Evolutionary conservation across 768 basidiomycete species (phyloP).

Genomic region (Galerina sulciceps): DNA sequence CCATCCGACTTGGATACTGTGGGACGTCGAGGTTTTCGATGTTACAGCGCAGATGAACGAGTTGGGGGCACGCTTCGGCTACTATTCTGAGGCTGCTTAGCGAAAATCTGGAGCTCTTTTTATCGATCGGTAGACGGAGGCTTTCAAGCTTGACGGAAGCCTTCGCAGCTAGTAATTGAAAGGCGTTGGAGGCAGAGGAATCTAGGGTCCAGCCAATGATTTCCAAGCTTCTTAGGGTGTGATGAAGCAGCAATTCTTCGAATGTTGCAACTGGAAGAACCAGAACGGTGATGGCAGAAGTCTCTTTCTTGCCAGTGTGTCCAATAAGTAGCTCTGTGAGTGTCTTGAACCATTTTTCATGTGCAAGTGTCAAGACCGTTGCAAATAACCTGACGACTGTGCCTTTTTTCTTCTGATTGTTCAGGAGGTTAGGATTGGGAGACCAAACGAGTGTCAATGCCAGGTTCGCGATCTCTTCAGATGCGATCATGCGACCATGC

Average conservation of each 20-base stretch:
- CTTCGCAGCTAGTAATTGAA: not conserved
- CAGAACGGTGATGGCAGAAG: no score
- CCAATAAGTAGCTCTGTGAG: no score
- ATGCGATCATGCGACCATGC: not conserved
- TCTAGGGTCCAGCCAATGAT: slow-evolving; percentile 1
- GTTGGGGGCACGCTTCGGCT: not conserved
- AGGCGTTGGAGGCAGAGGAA: not conserved
- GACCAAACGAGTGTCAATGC: not conserved
- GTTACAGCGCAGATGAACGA: not conserved
- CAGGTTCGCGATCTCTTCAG: not conserved
- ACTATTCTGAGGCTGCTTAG: not conserved
- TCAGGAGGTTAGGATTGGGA: not conserved
- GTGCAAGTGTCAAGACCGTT: no score
- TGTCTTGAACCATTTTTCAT: no score
- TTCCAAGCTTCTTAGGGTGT: not conserved
- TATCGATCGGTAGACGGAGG: not conserved
- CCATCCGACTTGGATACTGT: not conserved
- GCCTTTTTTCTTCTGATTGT: no score
- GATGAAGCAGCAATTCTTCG: no score
- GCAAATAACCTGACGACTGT: no score
- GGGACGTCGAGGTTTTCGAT: slow-evolving; percentile 5
- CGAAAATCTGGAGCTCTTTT: not conserved
- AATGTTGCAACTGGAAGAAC: no score
- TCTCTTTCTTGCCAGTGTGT: no score
- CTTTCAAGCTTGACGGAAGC: not conserved